Conservation (phyloP, 495 filamentous ascomycete species). For the Patellaria atrata region DNA sequence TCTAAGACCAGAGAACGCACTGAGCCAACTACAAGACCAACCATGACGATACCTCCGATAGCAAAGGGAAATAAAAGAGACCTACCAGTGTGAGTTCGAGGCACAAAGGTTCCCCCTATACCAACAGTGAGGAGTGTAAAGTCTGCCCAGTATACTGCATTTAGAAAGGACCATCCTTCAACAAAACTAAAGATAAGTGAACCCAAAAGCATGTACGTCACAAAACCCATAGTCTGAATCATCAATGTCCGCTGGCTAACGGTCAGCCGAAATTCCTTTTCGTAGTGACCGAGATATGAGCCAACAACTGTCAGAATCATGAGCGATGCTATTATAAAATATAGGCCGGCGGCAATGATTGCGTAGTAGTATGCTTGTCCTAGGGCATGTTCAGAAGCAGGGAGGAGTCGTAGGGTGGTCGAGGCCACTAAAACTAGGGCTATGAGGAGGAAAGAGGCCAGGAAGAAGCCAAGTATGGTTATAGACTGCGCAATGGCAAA, state of each 20-base stretch:
- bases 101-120: constrained; percentile 50
- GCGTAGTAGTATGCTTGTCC: constrained; percentile 73
- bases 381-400: constrained; percentile 36
- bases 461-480: constrained; percentile 48
- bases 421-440: constrained; percentile 41
- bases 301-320: constrained; percentile 57
- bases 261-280: constrained; percentile 56
- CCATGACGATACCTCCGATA: constrained; percentile 61
- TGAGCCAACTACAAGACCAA: constrained; percentile 70
- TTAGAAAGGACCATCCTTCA: constrained; percentile 66
- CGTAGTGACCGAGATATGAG: constrained; percentile 47
- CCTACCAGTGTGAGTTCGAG: constrained; percentile 46
- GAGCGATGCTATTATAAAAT: constrained; percentile 58
- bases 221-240: constrained; percentile 71
- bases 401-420: constrained; percentile 33
- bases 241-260: constrained; percentile 68
- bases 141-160: constrained; percentile 72
- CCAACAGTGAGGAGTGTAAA: constrained; percentile 78
- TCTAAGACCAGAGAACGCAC: constrained; percentile 71
- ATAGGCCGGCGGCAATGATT: constrained; percentile 58
- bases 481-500: constrained; percentile 49
- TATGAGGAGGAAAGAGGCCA: constrained; percentile 52
- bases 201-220: constrained; percentile 61
- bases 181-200: constrained; percentile 54
- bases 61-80: constrained; percentile 66